These are phyloP conservation scores for Phytophthora kernoviae DNA, from an alignment of 352 stramenopile species.

Conservation along the genomic window DNA sequence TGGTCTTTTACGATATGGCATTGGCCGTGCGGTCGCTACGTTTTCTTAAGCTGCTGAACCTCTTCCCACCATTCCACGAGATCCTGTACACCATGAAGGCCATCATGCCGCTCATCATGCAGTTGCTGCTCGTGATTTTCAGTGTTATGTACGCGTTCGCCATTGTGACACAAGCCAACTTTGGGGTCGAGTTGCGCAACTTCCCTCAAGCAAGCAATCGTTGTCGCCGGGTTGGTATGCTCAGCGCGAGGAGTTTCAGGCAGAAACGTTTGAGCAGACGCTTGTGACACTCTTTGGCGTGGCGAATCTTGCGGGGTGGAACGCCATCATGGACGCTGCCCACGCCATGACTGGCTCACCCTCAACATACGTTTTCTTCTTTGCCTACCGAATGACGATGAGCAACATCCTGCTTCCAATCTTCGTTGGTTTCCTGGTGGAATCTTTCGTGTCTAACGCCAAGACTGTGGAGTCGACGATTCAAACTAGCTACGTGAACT, in stretches of 20 bases:
- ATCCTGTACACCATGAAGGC: slow-evolving; percentile 88
- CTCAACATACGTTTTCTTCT: slow-evolving; percentile 83
- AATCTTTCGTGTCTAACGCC: slow-evolving; percentile 82
- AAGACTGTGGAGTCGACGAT: slow-evolving; percentile 73
- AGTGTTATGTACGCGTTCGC: slow-evolving; percentile 86
- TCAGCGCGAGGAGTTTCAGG: slow-evolving; percentile 75
- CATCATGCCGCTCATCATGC: slow-evolving; percentile 79
- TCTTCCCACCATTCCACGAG: slow-evolving; percentile 83
- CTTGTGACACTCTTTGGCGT: slow-evolving; percentile 83
- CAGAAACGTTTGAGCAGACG: slow-evolving; percentile 77
- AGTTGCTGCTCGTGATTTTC: slow-evolving; percentile 83
- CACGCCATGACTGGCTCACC: slow-evolving; percentile 65
- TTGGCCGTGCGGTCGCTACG: slow-evolving; percentile 77
- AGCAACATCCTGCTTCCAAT: slow-evolving; percentile 84
- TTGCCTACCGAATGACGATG: slow-evolving; percentile 83
- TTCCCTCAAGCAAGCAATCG: slow-evolving; percentile 54
- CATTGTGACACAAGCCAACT: slow-evolving; percentile 82
- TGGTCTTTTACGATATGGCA: slow-evolving; percentile 81
- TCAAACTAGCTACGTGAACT: slow-evolving; percentile 64
- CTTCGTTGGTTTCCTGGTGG: slow-evolving; percentile 87
- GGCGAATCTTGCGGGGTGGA: slow-evolving; percentile 76
- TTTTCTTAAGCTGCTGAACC: slow-evolving; percentile 82
- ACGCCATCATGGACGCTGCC: slow-evolving; percentile 81
- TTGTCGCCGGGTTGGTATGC: slow-evolving; percentile 70
- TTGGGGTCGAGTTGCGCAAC: slow-evolving; percentile 58